Percentiles rank a stretch among this genome's conserved stretches.
These are phyloP conservation scores for Quercus wislizeni DNA, from an alignment of 306 rosid genomes.

Conservation along the genomic window DNA sequence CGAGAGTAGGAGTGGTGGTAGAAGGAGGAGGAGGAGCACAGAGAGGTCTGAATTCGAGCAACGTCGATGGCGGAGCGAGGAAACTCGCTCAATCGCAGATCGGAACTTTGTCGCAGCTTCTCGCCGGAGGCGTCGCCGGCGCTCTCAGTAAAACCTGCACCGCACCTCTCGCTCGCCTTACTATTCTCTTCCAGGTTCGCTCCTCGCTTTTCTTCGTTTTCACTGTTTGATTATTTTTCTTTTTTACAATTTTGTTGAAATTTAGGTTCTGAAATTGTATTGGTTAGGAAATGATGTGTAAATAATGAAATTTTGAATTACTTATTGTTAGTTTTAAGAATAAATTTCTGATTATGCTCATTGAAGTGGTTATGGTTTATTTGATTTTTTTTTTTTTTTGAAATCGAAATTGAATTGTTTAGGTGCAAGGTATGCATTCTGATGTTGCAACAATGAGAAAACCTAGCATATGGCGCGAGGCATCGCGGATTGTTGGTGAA, in stretches of 20 bases:
- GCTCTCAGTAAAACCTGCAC: constrained; percentile 95
- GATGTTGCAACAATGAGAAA: constrained; percentile 72
- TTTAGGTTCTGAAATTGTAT: not conserved
- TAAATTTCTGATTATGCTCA: not conserved
- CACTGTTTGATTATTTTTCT: not conserved
- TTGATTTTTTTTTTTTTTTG: not conserved
- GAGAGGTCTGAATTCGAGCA: constrained; percentile 43
- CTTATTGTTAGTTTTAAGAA: not conserved
- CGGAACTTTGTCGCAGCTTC: constrained; percentile 78
- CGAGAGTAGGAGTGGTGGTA: constrained; percentile 71
- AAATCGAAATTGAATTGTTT: not conserved
- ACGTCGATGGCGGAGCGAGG: constrained; percentile 56
- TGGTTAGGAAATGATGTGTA: not conserved
- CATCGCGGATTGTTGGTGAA: constrained; percentile 79
- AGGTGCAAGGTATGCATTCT: constrained; percentile 99
- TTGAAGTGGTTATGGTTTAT: not conserved
- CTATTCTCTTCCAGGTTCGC: constrained; percentile 91
- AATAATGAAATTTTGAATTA: not conserved
- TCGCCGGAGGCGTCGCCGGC: constrained; percentile 97
- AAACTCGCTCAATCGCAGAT: constrained; percentile 64
- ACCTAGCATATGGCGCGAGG: constrained; percentile 88
- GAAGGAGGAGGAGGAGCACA: constrained; percentile 67
- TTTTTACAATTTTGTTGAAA: not conserved
- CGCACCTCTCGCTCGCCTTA: constrained; percentile 95
- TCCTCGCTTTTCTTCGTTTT: not conserved